A percentile compares a stretch with the other conserved stretches of the same genome.
phyloP scores from a whole-genome alignment of 2,329 filamentous ascomycete genomes.

The Scytalidium sp. region DNA sequence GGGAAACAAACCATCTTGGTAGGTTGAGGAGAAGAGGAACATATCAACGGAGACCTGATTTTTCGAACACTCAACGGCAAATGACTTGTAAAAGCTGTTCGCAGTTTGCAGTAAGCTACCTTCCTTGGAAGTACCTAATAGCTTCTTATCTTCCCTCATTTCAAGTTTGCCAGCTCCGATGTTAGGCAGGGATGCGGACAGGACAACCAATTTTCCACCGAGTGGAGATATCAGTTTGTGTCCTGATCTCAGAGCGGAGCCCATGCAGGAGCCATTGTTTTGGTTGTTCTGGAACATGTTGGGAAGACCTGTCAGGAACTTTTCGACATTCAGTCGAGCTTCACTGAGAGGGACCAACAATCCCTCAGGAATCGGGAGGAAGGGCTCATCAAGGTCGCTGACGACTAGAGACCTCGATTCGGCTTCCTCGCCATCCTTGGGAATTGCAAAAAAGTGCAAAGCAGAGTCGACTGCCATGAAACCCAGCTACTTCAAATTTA shows the following conservation, averaged over 20 bases:
- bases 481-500: conserved; percentile 39
- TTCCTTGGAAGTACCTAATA: conserved; percentile 92
- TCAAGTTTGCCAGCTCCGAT: conserved; percentile 86
- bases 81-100: conserved; percentile 98
- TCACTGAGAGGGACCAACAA: conserved; percentile 86
- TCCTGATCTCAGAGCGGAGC: conserved; percentile 84
- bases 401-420: conserved; percentile 92
- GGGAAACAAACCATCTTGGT: conserved; percentile 63
- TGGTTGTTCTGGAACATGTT: conserved; percentile 97
- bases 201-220: conserved; percentile 90
- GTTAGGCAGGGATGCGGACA: conserved; percentile 88
- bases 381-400: conserved; percentile 93
- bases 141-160: conserved; percentile 93
- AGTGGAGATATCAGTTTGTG: conserved; percentile 95
- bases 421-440: conserved; percentile 80
- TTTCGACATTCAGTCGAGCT: conserved; percentile 86
- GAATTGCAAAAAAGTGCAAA: conserved; percentile 93
- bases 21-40: conserved; percentile 94
- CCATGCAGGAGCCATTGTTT: conserved; percentile 88
- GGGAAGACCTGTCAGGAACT: conserved; percentile 85
- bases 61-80: conserved; percentile 97
- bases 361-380: conserved; percentile 89
- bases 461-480: conserved; percentile 95
- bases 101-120: conserved; percentile 82
- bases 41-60: conserved; percentile 98